These are phyloP conservation scores for Linderniella brevidens DNA, from an alignment of 257 asterid species.

Conservation along the genomic window DNA sequence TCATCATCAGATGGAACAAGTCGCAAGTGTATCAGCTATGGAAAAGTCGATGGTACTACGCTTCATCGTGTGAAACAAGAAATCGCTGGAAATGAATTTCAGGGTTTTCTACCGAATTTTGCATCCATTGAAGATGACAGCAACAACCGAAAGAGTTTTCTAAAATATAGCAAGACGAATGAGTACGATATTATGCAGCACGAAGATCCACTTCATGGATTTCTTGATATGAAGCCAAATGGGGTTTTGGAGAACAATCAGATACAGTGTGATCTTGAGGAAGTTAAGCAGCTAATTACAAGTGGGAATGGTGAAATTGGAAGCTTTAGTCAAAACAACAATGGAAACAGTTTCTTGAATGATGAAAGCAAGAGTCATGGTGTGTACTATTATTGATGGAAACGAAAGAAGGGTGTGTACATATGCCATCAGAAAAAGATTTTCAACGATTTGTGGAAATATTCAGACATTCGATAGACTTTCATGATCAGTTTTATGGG, in stretches of 20 bases:
- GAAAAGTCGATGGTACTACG: too few species aligned
- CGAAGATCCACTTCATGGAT: slow-evolving; percentile 9
- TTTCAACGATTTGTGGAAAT: slow-evolving; percentile 12
- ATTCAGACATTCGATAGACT: slow-evolving; percentile 17
- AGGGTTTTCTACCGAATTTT: slow-evolving; percentile 4
- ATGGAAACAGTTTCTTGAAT: slow-evolving; percentile 14
- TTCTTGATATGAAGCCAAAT: slow-evolving; percentile 6
- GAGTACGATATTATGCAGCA: not conserved
- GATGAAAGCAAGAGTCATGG: slow-evolving; percentile 40
- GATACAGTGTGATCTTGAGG: slow-evolving; percentile 39
- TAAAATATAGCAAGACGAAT: too few species aligned
- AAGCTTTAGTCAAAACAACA: not conserved
- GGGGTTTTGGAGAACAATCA: slow-evolving; percentile 11
- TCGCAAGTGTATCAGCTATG: too few species aligned
- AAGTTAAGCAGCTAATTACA: slow-evolving; percentile 41
- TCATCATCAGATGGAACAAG: slow-evolving; percentile 55
- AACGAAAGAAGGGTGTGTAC: slow-evolving; percentile 7
- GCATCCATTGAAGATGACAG: too few species aligned
- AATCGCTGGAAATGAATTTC: slow-evolving; percentile 8
- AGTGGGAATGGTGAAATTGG: not conserved
- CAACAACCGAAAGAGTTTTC: slow-evolving; percentile 2
- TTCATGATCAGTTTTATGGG: slow-evolving; percentile 16
- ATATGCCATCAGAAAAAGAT: not conserved
- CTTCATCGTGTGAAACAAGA: slow-evolving; percentile 34
- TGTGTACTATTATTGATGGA: slow-evolving; percentile 26